These are phyloP conservation scores for Coniella lustricola DNA, from an alignment of 2,329 filamentous ascomycete species.

Conservation along the genomic window DNA sequence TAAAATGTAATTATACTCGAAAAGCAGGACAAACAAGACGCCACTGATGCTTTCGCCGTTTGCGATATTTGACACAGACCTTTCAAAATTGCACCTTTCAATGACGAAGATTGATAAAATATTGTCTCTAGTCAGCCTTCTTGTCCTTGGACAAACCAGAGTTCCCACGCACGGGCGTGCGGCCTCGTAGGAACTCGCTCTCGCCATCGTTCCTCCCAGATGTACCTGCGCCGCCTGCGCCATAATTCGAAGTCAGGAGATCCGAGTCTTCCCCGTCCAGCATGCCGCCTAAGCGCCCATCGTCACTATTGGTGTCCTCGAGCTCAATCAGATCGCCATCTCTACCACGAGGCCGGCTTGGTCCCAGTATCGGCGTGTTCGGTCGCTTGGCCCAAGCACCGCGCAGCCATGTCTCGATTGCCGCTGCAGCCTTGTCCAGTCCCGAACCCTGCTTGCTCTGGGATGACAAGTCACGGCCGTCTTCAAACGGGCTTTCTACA, in stretches of 20 bases:
- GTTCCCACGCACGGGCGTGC: slow-evolving; percentile 23
- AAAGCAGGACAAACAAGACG: too few species aligned
- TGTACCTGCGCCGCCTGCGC: slow-evolving; percentile 25
- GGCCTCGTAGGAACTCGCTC: slow-evolving; percentile 29
- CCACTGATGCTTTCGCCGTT: too few species aligned
- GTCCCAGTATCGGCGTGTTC: slow-evolving; percentile 40
- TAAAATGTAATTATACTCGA: too few species aligned
- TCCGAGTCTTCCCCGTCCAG: slow-evolving; percentile 18
- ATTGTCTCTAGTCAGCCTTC: slow-evolving; percentile 34
- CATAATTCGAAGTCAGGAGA: slow-evolving; percentile 27
- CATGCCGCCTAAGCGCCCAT: slow-evolving; percentile 29
- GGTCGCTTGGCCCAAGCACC: slow-evolving; percentile 65
- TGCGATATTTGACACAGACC: too few species aligned
- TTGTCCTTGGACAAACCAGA: slow-evolving; percentile 30
- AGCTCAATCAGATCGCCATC: slow-evolving; percentile 65
- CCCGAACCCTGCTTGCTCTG: slow-evolving; percentile 42
- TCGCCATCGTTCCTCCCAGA: slow-evolving; percentile 34
- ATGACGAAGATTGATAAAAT: slow-evolving; percentile 6
- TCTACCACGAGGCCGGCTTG: slow-evolving; percentile 27
- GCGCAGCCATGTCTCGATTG: slow-evolving; percentile 84
- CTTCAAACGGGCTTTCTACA: slow-evolving; percentile 45
- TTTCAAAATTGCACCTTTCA: slow-evolving; percentile 5
- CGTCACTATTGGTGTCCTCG: slow-evolving; percentile 53
- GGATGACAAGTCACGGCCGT: slow-evolving; percentile 36
- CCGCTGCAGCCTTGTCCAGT: slow-evolving; percentile 77